Evolutionary conservation across 352 stramenopile species (phyloP).

Genomic region (Globisporangium ultimum): DNA sequence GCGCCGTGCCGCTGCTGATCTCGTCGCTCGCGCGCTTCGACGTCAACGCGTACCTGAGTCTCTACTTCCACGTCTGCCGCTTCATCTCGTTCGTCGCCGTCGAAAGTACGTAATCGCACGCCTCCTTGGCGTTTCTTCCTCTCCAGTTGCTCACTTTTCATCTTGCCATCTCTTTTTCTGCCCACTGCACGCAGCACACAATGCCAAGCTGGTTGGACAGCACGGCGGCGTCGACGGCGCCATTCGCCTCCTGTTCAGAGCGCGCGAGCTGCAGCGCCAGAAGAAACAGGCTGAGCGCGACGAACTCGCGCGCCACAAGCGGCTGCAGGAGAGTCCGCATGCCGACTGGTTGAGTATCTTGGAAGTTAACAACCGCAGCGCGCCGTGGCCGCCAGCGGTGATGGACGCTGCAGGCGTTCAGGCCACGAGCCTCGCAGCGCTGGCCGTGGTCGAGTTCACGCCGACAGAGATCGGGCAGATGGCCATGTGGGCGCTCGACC

Average conservation of each 20-base stretch:
- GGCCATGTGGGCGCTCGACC: slow-evolving; percentile 68
- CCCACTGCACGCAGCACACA: slow-evolving; percentile 27
- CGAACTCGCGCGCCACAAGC: slow-evolving; percentile 25
- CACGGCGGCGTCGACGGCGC: slow-evolving; percentile 55
- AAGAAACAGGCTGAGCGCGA: slow-evolving; percentile 37
- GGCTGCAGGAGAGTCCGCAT: slow-evolving; percentile 21
- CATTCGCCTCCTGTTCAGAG: slow-evolving; percentile 56
- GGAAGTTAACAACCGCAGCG: slow-evolving; percentile 19
- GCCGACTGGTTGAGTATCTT: slow-evolving; percentile 38
- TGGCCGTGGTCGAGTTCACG: slow-evolving; percentile 61
- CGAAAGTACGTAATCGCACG: slow-evolving; percentile 24
- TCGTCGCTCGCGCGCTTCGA: slow-evolving; percentile 48
- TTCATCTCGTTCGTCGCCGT: slow-evolving; percentile 61
- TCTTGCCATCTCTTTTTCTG: background rate
- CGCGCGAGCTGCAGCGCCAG: slow-evolving; percentile 51
- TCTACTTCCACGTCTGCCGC: slow-evolving; percentile 60
- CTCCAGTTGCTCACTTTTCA: background rate
- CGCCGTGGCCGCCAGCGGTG: slow-evolving; percentile 19
- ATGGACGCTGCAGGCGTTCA: slow-evolving; percentile 19
- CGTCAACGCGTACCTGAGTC: slow-evolving; percentile 43
- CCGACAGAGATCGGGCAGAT: slow-evolving; percentile 64
- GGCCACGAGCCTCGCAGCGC: slow-evolving; percentile 31
- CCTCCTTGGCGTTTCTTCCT: background rate
- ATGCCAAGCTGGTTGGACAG: slow-evolving; percentile 59
- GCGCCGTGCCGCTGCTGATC: slow-evolving; percentile 31